Conservation (phyloP, 179 eudicot species). For the Silene vulgaris region DNA sequence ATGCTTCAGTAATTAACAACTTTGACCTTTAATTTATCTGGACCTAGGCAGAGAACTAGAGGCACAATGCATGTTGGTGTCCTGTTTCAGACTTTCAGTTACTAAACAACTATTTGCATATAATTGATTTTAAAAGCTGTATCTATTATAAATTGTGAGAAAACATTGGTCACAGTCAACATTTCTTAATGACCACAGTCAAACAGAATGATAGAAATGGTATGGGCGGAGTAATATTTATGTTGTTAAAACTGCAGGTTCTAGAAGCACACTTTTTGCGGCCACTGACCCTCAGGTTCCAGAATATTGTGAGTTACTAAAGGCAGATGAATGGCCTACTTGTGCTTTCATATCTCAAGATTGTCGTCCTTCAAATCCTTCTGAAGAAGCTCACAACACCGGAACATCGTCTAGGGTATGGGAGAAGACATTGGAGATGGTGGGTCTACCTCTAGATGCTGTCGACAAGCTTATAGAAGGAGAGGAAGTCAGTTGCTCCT, state of each 20-base stretch:
- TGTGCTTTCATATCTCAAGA: constrained; percentile 81
- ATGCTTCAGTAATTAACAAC: too few relatives aligned
- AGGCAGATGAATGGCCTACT: constrained; percentile 86
- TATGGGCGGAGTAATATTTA: constrained; percentile 9
- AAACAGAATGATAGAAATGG: not conserved
- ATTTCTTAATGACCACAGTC: not conserved
- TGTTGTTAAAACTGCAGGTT: constrained; percentile 40
- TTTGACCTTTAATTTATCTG: too few relatives aligned
- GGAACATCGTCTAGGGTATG: constrained; percentile 63
- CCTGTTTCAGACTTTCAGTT: too few relatives aligned
- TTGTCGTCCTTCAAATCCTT: constrained; percentile 85
- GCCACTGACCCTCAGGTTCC: constrained; percentile 92
- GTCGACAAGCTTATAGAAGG: constrained; percentile 83
- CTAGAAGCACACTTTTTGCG: constrained; percentile 87
- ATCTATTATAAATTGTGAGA: too few relatives aligned
- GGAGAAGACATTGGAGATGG: constrained; percentile 82
- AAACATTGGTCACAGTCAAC: not conserved
- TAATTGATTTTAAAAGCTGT: too few relatives aligned
- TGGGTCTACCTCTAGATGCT: constrained; percentile 72
- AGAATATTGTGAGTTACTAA: constrained; percentile 73
- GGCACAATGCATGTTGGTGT: too few relatives aligned
- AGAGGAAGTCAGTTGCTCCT: constrained; percentile 57
- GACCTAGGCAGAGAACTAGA: too few relatives aligned
- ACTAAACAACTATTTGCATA: too few relatives aligned
- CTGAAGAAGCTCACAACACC: constrained; percentile 80